Evolutionary conservation across 78 protist genomes (phyloP).

Genomic region (Parvularia atlantis): DNA sequence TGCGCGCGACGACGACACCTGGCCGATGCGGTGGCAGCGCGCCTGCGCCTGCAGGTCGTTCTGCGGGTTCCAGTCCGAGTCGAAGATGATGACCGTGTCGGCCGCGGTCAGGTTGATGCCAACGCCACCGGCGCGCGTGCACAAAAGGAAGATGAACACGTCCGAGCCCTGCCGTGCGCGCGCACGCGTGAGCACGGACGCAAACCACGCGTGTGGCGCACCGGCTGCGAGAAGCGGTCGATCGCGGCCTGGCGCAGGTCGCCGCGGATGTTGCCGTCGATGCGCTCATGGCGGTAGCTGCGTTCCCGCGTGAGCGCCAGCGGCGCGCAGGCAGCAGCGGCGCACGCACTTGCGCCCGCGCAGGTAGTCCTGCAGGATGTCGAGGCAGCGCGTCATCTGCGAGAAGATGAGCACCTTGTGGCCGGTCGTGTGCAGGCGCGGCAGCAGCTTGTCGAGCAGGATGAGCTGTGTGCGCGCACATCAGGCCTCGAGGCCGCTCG

Average conservation of each 20-base stretch:
- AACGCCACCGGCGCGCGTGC: slow-evolving; percentile 68
- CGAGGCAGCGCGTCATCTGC: slow-evolving; percentile 84
- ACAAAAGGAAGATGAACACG: slow-evolving; percentile 89
- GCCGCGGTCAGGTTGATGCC: slow-evolving; percentile 97
- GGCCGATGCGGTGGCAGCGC: slow-evolving; percentile 90
- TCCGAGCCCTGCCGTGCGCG: too few species aligned
- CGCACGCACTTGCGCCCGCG: too few species aligned
- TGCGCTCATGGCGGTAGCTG: slow-evolving; percentile 69
- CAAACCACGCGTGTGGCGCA: slow-evolving; percentile 66
- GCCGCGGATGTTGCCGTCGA: slow-evolving; percentile 70
- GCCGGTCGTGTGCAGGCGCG: slow-evolving; percentile 60
- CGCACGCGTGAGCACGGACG: slow-evolving; percentile 75
- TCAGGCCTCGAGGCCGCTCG: slow-evolving; percentile 14
- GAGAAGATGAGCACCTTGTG: slow-evolving; percentile 86
- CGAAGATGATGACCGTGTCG: slow-evolving; percentile 94
- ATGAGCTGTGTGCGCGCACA: slow-evolving; percentile 59
- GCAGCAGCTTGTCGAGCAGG: slow-evolving; percentile 77
- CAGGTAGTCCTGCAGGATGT: slow-evolving; percentile 73
- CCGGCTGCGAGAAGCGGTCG: slow-evolving; percentile 76
- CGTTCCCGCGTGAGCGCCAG: background rate
- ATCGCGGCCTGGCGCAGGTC: slow-evolving; percentile 69
- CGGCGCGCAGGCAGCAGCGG: too few species aligned
- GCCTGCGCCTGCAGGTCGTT: slow-evolving; percentile 59
- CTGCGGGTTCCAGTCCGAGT: slow-evolving; percentile 90
- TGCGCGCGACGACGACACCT: too few species aligned